Evolutionary conservation across 345 rosid genomes (phyloP).

Genomic region (Moricandia moricandioides): DNA sequence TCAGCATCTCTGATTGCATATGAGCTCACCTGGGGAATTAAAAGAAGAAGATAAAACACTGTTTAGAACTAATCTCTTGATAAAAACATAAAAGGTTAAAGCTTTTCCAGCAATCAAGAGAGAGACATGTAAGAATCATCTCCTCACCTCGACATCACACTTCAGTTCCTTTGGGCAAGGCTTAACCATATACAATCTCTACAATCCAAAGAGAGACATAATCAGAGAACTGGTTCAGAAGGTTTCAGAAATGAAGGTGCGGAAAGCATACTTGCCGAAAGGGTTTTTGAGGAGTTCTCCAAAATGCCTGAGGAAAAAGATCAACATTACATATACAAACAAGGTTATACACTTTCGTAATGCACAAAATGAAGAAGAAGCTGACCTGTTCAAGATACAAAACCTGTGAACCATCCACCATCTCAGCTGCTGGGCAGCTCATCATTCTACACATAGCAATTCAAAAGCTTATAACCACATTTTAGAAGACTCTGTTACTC

Average conservation of each 20-base stretch:
- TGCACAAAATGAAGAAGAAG: constrained; percentile 3
- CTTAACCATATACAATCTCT: constrained; percentile 86
- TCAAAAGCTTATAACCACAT: neutral
- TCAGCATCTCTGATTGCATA: constrained; percentile 82
- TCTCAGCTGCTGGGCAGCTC: constrained; percentile 80
- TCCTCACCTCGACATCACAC: constrained; percentile 83
- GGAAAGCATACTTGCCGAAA: constrained; percentile 64
- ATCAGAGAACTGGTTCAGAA: neutral
- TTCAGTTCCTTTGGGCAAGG: constrained; percentile 85
- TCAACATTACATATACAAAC: neutral
- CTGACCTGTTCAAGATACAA: constrained; percentile 68
- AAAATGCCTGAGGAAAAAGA: constrained; percentile 54
- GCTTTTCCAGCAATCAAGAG: neutral
- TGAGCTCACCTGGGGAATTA: constrained; percentile 49
- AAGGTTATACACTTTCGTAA: neutral
- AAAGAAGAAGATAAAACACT: neutral
- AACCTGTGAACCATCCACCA: constrained; percentile 82
- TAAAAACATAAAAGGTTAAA: neutral
- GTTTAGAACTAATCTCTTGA: neutral
- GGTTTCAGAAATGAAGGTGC: neutral
- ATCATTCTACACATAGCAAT: constrained; percentile 47
- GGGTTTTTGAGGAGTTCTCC: constrained; percentile 89
- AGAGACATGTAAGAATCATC: neutral
- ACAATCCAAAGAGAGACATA: constrained; percentile 23
- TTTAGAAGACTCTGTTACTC: neutral